A percentile compares a stretch with the other conserved stretches of the same genome.
phyloP scores from a whole-genome alignment of 2,329 filamentous ascomycete genomes.

The Orbilia blumenaviensis region DNA sequence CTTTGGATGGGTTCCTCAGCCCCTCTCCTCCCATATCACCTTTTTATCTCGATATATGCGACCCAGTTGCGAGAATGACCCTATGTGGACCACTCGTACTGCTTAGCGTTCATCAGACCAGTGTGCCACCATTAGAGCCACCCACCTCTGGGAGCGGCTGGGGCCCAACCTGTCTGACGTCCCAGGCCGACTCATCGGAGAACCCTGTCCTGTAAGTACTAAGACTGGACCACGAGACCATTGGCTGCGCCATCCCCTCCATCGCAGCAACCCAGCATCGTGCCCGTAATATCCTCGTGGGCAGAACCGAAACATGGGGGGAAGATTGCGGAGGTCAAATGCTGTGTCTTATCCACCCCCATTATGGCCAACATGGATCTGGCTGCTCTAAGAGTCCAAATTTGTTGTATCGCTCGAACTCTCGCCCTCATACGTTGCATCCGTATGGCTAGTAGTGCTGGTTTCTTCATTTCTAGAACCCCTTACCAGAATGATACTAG shows the following conservation, averaged over 20 bases:
- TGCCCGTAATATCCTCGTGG: neutral
- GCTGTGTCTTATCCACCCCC: neutral
- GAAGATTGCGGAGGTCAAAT: neutral
- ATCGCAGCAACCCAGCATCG: neutral
- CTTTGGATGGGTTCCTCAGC: too few species aligned
- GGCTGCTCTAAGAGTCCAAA: neutral
- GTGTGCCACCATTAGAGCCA: too few species aligned
- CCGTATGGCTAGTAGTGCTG: neutral
- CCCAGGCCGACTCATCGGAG: conserved; percentile 4
- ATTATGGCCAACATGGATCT: neutral
- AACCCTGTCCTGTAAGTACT: neutral
- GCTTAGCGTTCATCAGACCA: too few species aligned
- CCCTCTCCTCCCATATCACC: too few species aligned
- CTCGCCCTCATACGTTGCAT: conserved; percentile 2
- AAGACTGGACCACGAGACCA: conserved; percentile 28
- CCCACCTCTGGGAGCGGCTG: neutral
- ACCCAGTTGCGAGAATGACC: too few species aligned
- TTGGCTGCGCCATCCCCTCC: neutral
- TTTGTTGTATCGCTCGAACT: neutral
- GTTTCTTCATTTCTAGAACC: neutral
- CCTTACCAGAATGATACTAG: neutral
- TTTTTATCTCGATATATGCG: too few species aligned
- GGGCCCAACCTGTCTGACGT: neutral
- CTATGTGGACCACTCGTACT: too few species aligned
- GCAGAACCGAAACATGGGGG: conserved; percentile 16